Evolutionary conservation across 176 grass and related monocot species (phyloP).

Genomic region (Themeda triandra): DNA sequence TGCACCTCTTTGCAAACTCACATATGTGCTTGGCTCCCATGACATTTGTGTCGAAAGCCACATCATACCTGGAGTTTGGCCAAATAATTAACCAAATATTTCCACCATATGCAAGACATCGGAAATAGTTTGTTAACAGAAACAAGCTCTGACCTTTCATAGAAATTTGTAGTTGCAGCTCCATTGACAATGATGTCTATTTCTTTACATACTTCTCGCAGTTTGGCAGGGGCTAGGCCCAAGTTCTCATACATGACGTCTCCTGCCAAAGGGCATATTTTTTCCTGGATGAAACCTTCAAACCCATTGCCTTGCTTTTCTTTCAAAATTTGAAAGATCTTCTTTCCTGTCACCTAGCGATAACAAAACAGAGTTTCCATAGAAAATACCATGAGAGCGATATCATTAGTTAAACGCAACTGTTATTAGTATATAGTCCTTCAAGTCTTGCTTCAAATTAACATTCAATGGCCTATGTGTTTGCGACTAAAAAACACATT

Average conservation of each 20-base stretch:
- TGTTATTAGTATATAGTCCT: background rate
- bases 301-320: no score
- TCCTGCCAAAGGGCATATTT: slow-evolving; percentile 19
- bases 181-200: slow-evolving; percentile 51
- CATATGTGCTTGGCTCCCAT: slow-evolving; percentile 48
- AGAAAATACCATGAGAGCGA: no score
- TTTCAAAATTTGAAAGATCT: no score
- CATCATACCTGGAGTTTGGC: slow-evolving; percentile 43
- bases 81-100: background rate
- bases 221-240: slow-evolving; percentile 33
- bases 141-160: slow-evolving; percentile 30
- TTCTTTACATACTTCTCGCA: slow-evolving; percentile 32
- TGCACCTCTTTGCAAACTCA: slow-evolving; percentile 54
- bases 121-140: background rate
- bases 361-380: no score
- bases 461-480: no score
- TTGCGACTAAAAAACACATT: no score
- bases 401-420: no score
- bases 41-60: slow-evolving; percentile 49
- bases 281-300: slow-evolving; percentile 23
- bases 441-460: background rate
- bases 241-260: slow-evolving; percentile 48
- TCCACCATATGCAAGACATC: background rate
- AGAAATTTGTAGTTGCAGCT: slow-evolving; percentile 31
- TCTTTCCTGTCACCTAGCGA: no score